These are phyloP conservation scores for Lupinus albus DNA, from an alignment of 306 rosid species.

Conservation along the genomic window DNA sequence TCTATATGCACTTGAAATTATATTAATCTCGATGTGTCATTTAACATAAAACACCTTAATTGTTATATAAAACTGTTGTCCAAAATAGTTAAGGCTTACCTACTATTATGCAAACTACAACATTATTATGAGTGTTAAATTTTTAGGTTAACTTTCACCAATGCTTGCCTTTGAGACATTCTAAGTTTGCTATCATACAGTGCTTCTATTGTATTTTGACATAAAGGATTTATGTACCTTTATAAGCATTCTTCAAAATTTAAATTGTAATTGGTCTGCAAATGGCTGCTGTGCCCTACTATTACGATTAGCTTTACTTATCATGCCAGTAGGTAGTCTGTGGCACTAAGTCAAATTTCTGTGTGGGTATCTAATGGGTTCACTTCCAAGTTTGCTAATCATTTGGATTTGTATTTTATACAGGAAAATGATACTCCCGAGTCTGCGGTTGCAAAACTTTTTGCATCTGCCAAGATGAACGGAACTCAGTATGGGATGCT, in stretches of 20 bases:
- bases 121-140: constrained; percentile 5
- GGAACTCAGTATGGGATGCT: constrained; percentile 55
- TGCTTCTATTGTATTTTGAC: background rate
- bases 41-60: no score
- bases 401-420: constrained; percentile 17
- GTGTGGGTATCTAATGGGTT: background rate
- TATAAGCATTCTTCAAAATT: constrained; percentile 1
- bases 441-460: constrained; percentile 84
- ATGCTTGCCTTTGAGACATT: constrained; percentile 19
- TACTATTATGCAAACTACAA: background rate
- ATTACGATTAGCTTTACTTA: background rate
- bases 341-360: background rate
- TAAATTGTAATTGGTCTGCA: background rate
- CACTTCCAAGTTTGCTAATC: constrained; percentile 31
- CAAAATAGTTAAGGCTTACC: no score
- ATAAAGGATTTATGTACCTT: background rate
- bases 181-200: background rate
- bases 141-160: background rate
- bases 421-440: constrained; percentile 84
- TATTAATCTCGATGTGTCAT: no score
- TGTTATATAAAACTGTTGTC: no score
- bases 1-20: background rate
- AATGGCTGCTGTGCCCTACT: background rate
- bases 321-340: constrained; percentile 17
- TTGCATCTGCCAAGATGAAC: constrained; percentile 67